Evolutionary conservation across 768 basidiomycete species (phyloP).

Genomic region (Trametes sanguinea): DNA sequence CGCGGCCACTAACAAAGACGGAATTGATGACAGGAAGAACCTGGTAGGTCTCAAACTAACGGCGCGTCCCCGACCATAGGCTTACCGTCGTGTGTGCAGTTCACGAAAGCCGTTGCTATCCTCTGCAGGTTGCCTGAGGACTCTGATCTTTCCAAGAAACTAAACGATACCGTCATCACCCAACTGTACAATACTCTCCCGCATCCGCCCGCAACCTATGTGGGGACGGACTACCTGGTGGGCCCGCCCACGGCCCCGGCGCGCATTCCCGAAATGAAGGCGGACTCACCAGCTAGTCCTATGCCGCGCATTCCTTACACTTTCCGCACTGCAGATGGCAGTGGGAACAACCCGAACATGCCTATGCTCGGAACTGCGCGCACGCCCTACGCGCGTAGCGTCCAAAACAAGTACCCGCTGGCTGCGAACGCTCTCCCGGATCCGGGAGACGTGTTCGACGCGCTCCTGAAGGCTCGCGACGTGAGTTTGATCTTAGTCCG

Average conservation of each 20-base stretch:
- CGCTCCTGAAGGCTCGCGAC: slow-evolving; percentile 37
- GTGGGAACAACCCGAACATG: slow-evolving; percentile 47
- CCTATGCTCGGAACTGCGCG: slow-evolving; percentile 53
- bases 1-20: slow-evolving; percentile 53
- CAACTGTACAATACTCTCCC: slow-evolving; percentile 79
- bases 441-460: slow-evolving; percentile 41
- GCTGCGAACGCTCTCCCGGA: slow-evolving; percentile 52
- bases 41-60: slow-evolving; percentile 44
- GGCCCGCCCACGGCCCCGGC: slow-evolving; percentile 4
- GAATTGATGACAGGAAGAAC: slow-evolving; percentile 77
- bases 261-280: slow-evolving; percentile 6
- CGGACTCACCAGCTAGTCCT: slow-evolving; percentile 8
- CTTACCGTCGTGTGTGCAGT: slow-evolving; percentile 42
- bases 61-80: background rate
- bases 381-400: slow-evolving; percentile 54
- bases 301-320: slow-evolving; percentile 25
- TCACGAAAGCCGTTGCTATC: slow-evolving; percentile 68
- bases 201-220: slow-evolving; percentile 73
- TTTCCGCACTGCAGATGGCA: slow-evolving; percentile 52
- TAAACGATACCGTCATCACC: slow-evolving; percentile 38
- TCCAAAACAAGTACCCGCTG: slow-evolving; percentile 45
- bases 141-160: slow-evolving; percentile 40
- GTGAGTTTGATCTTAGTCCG: background rate
- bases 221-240: slow-evolving; percentile 56
- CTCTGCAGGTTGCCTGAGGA: slow-evolving; percentile 63